Base-by-base conservation (phyloP, 2,329 filamentous ascomycete species). In the Phoma sp. region DNA sequence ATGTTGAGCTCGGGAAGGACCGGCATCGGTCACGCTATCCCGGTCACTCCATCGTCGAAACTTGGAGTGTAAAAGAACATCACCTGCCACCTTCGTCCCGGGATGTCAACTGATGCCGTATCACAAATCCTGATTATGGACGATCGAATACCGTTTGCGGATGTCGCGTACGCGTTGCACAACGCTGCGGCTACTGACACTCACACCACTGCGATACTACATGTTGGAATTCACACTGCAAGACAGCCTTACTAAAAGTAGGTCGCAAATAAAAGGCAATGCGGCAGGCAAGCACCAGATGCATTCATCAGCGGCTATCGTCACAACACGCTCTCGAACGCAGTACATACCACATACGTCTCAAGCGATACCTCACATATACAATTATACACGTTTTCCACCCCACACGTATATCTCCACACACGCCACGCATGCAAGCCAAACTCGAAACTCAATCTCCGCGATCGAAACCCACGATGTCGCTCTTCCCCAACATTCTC, bases 21-120 rank as follows among this genome's bases (percentile, higher is more conserved):
- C 52, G 52, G 52, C 52, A 55, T 51, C 46, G 46, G 52, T 55
- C 52, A 55, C 46, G 46, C 52, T 46, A 55, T 24, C 50, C 22
- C 7, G 27, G 43, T 46, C 43, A 43, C 22, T 47, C 43, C 37
- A 53, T 41, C 19, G 10, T 31, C 24, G 36, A 50, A 55, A 43
- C 36, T 45, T 41, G 31, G 22, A 51, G 31, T 46, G 29, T 31
- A 51, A 55, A 55, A 55, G 19, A 37, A 24, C 27, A 47, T 43
- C 52, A 55, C 37, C 52, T 55, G 52, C 46, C 36, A 37, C 27
- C 45, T 45, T 41, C 24, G 52, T 37, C 36, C 41, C 25, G 27
- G 24, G 7, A 25, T 55, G 37, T 51, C 46, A 47, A 51, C 46
- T 55, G 52, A 51, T 38, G 33, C 36, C 27, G 22, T 43, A 25